Base-by-base conservation (phyloP, 495 filamentous ascomycete genomes). In the Lophiostoma macrostomum region DNA sequence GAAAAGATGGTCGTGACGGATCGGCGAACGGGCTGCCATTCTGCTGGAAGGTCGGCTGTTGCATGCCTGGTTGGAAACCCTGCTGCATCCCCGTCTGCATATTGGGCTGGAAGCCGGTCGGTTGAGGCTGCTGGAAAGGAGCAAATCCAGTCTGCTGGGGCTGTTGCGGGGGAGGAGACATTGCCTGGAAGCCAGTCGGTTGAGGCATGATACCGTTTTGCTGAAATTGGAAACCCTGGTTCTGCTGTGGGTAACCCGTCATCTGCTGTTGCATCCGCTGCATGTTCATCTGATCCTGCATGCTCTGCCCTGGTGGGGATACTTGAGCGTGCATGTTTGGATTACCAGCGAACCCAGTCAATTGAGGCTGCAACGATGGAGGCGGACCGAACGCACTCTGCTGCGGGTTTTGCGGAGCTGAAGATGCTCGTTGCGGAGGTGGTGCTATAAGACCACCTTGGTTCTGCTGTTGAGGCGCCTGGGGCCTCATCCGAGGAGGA, bases 331-430 rank as follows among this genome's bases (percentile, higher is more conserved):
- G 66, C 44, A 70, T 64, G 18, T 68, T 58, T 40, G 76, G 79
- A 16, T 74, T 63, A 27, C 71, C 68, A 50, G 74, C 72, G 41
- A 81, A 73, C 7, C 93, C 93, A 0, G 93, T 97, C 64, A 90
- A 76, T 66, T 95, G 90, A 20, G 90, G 85, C 60, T 93, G 87
- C 58, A 96, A 68, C 13, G 86, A 80, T 40, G 87, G 83, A 24
- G 85, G 75, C 14, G 75, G 71, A 6, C 80, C 79, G 63, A 95
- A 91, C 2, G 75, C 76, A 66, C 75, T 90, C 41, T 82, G 82
- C 58, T 87, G 87, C 32, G 82, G 82, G 28, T 89, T 86, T 65
- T 91, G 88, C 19, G 93, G 93, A 8, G 91, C 94, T 14, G 91
- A 96, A 4, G 93, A 75, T 1, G 93, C 87, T 41, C 93, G 79